A percentile compares a stretch with the other conserved stretches of the same genome.
phyloP scores from a whole-genome alignment of 108 stramenopile species.

The Tribonema minus region DNA sequence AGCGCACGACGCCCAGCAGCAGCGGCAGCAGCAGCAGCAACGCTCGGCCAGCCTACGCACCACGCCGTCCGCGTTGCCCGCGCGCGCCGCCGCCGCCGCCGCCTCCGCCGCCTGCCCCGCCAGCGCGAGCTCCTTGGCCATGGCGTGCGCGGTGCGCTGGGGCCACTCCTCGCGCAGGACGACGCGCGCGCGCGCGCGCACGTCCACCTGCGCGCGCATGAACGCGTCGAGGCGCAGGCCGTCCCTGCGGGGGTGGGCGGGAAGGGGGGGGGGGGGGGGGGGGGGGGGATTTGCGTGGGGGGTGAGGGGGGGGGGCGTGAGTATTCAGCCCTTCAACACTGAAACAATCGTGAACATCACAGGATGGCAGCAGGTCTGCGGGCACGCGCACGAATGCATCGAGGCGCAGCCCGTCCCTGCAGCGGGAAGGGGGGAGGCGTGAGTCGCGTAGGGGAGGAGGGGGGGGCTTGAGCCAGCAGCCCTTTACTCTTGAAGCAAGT shows the following conservation, averaged over 20 bases:
- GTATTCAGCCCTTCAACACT: too few relatives aligned
- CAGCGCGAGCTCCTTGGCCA: conserved; percentile 13
- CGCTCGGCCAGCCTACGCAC: background rate
- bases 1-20: too few relatives aligned
- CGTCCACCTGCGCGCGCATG: conserved; percentile 39
- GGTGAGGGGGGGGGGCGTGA: background rate
- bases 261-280: background rate
- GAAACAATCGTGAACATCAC: too few relatives aligned
- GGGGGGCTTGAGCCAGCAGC: too few relatives aligned
- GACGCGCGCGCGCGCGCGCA: conserved; percentile 20
- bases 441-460: background rate
- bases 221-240: conserved; percentile 50
- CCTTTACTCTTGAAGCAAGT: too few relatives aligned
- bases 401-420: conserved; percentile 28
- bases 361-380: too few relatives aligned
- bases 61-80: background rate
- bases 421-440: background rate
- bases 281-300: background rate
- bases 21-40: too few relatives aligned
- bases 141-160: conserved; percentile 9
- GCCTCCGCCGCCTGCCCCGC: background rate
- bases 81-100: background rate
- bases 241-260: background rate
- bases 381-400: conserved; percentile 48
- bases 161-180: conserved; percentile 50